These are phyloP conservation scores for Rhizopogon vinicolor DNA, from an alignment of 768 basidiomycete genomes.

Conservation along the genomic window DNA sequence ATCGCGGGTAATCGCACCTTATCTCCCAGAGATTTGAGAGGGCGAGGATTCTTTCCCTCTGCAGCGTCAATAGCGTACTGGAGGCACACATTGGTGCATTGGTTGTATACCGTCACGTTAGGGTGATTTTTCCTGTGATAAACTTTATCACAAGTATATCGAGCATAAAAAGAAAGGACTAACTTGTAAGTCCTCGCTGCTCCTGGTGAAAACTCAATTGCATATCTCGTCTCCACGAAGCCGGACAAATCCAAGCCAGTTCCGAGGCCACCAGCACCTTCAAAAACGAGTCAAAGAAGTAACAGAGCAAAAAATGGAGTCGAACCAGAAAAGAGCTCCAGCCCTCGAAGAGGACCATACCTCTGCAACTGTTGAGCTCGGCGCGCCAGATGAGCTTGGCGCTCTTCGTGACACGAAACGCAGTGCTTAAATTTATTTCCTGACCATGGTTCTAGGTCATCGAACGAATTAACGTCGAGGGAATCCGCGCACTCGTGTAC, in stretches of 20 bases:
- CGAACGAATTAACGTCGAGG: conserved; percentile 14
- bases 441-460: conserved; percentile 21
- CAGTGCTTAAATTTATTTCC: conserved; percentile 33
- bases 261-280: conserved; percentile 74
- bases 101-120: conserved; percentile 54
- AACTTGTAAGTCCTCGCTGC: conserved; percentile 65
- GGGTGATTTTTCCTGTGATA: conserved; percentile 56
- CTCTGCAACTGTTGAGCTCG: conserved; percentile 25
- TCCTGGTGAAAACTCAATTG: conserved; percentile 59
- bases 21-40: conserved; percentile 39
- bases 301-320: background rate
- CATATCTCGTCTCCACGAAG: conserved; percentile 62
- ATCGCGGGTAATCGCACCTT: conserved; percentile 36
- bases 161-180: conserved; percentile 10
- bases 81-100: conserved; percentile 57
- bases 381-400: conserved; percentile 24
- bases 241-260: conserved; percentile 60
- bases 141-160: background rate
- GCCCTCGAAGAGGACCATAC: conserved; percentile 45
- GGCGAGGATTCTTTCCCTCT: conserved; percentile 35
- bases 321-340: conserved; percentile 70
- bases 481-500: conserved; percentile 31
- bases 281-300: background rate
- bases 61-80: conserved; percentile 49
- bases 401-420: conserved; percentile 32